Conservation (phyloP, 441 rosid species). For the Syzygium malaccense region DNA sequence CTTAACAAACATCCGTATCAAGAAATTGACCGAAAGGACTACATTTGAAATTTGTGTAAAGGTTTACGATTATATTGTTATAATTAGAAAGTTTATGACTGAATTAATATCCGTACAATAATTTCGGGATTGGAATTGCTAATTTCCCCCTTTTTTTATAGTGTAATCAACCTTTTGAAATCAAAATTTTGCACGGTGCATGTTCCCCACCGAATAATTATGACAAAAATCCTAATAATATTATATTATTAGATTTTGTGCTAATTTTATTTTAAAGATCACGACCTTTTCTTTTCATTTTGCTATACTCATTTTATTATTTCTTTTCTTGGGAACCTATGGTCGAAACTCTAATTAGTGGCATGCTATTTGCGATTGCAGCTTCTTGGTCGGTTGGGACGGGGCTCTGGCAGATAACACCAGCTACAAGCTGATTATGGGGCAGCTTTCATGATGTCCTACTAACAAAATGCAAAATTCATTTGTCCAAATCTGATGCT, state of each 20-base stretch:
- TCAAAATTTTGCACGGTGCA: neutral
- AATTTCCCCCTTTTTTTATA: neutral
- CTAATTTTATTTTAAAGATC: neutral
- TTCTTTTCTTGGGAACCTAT: neutral
- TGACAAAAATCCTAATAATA: no score
- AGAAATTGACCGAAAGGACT: neutral
- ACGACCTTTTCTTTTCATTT: neutral
- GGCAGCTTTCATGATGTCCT: neutral
- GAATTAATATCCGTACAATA: neutral
- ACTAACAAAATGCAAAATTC: neutral
- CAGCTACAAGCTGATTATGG: neutral
- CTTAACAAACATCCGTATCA: neutral
- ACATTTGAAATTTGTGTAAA: neutral
- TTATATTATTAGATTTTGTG: neutral
- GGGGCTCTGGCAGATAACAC: constrained; percentile 12
- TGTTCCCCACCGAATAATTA: neutral
- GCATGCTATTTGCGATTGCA: constrained; percentile 9
- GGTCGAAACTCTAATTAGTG: neutral
- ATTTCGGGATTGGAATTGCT: neutral
- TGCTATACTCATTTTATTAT: neutral
- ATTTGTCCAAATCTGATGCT: neutral
- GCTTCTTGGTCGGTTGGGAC: constrained; percentile 41
- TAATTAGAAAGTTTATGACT: neutral
- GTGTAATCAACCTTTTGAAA: neutral
- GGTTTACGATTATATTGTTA: neutral